These are phyloP conservation scores for Acacia confusa DNA, from an alignment of 306 rosid genomes.

Conservation along the genomic window DNA sequence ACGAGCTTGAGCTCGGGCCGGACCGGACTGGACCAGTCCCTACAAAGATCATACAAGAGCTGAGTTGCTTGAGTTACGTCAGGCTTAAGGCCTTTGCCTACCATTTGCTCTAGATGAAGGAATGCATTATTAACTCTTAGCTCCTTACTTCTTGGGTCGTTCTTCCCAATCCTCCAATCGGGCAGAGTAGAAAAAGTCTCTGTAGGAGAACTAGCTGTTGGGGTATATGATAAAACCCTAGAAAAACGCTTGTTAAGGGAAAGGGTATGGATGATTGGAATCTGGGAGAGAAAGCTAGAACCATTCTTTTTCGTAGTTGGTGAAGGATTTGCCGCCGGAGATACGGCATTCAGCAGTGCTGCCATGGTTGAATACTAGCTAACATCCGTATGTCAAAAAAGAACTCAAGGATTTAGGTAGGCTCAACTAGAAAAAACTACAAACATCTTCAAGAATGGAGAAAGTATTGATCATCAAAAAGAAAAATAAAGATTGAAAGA, in stretches of 20 bases:
- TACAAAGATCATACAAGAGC: slow-evolving; percentile 84
- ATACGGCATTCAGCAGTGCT: slow-evolving; percentile 51
- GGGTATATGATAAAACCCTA: slow-evolving; percentile 67
- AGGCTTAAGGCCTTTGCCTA: slow-evolving; percentile 75
- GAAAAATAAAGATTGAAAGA: background rate
- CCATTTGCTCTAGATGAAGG: slow-evolving; percentile 63
- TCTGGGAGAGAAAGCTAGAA: slow-evolving; percentile 45
- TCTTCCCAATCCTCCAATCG: slow-evolving; percentile 67
- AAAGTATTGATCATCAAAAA: background rate
- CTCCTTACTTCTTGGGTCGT: slow-evolving; percentile 54
- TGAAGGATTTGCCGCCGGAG: slow-evolving; percentile 45
- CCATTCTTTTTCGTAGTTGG: slow-evolving; percentile 47
- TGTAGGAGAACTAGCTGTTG: slow-evolving; percentile 58
- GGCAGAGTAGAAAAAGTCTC: slow-evolving; percentile 64
- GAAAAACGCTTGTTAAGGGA: slow-evolving; percentile 61
- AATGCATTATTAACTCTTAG: slow-evolving; percentile 63
- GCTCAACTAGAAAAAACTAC: slow-evolving; percentile 16
- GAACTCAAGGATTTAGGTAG: slow-evolving; percentile 17
- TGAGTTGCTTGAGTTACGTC: slow-evolving; percentile 74
- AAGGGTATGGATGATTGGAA: slow-evolving; percentile 48
- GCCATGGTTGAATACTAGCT: slow-evolving; percentile 48
- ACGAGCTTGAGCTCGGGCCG: too few relatives aligned
- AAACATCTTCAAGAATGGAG: slow-evolving; percentile 5
- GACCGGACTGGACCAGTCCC: too few relatives aligned
- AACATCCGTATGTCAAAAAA: slow-evolving; percentile 18